phyloP scores from a whole-genome alignment of 768 basidiomycete genomes.

The Mycena vitilis region DNA sequence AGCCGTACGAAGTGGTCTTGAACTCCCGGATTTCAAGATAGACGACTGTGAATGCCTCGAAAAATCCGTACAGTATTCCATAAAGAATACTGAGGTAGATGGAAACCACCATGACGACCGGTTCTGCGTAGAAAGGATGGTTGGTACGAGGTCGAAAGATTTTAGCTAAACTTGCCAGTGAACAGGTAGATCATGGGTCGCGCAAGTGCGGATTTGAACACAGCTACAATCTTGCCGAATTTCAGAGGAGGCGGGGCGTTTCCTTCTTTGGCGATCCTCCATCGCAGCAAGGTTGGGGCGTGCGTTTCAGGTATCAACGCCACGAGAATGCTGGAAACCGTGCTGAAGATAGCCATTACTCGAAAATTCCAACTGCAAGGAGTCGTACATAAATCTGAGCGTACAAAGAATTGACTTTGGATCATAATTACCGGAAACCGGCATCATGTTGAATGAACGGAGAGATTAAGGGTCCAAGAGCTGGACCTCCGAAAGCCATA shows the following conservation, averaged over 20 bases:
- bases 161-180: constrained; percentile 15
- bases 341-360: constrained; percentile 33
- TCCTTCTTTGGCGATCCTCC: constrained; percentile 24
- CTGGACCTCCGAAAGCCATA: constrained; percentile 32
- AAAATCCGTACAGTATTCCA: constrained; percentile 34
- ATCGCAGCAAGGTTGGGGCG: constrained; percentile 31
- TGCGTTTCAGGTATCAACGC: constrained; percentile 33
- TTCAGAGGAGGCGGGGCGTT: constrained; percentile 10
- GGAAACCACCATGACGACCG: constrained; percentile 35
- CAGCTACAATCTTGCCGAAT: constrained; percentile 15
- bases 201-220: constrained; percentile 23
- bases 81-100: constrained; percentile 33
- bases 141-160: not conserved
- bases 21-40: constrained; percentile 33
- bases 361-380: constrained; percentile 33
- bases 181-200: constrained; percentile 32
- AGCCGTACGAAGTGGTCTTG: constrained; percentile 25
- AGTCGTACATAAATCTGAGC: not conserved
- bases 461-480: constrained; percentile 30
- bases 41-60: constrained; percentile 31
- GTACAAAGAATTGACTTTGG: not conserved
- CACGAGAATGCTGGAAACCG: constrained; percentile 28
- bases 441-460: constrained; percentile 31
- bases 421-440: constrained; percentile 28
- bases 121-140: constrained; percentile 15